Percentiles rank a stretch among this genome's conserved stretches.
These are phyloP conservation scores for Cyanidioschyzon merolae DNA, from an alignment of 23 red algal species.

Conservation along the genomic window DNA sequence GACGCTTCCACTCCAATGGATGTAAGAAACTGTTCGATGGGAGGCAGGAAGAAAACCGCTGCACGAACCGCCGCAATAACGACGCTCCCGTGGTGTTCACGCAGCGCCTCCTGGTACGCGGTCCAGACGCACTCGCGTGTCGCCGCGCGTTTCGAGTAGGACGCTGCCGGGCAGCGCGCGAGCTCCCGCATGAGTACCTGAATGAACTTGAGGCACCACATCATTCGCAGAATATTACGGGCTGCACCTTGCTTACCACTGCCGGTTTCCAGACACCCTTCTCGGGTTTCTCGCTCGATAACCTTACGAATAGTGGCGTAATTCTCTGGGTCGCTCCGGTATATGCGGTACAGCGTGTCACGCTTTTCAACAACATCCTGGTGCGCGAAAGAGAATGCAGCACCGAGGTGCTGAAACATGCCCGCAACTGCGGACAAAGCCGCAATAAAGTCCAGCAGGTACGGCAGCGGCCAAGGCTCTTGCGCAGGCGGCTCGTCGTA, in stretches of 20 bases:
- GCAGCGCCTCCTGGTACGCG: constrained; percentile 69
- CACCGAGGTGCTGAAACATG: constrained; percentile 58
- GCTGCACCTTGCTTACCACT: not conserved
- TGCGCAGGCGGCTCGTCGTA: not conserved
- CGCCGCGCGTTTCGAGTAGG: constrained; percentile 9
- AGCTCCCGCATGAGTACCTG: constrained; percentile 41
- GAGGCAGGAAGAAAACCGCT: constrained; percentile 61
- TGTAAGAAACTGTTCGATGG: constrained; percentile 54
- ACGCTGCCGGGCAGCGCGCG: constrained; percentile 9
- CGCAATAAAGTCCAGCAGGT: constrained; percentile 26
- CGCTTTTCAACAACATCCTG: constrained; percentile 55
- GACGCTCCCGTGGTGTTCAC: constrained; percentile 60
- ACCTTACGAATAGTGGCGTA: constrained; percentile 5
- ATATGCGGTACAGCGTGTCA: constrained; percentile 23
- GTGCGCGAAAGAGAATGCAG: constrained; percentile 64
- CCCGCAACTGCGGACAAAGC: constrained; percentile 44
- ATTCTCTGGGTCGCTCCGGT: not conserved
- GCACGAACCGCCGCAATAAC: constrained; percentile 56
- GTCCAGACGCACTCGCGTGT: constrained; percentile 36
- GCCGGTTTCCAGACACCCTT: not conserved
- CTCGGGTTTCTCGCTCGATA: constrained; percentile 18
- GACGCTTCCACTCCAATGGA: constrained; percentile 41
- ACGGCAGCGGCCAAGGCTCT: not conserved
- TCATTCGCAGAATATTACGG: constrained; percentile 55
- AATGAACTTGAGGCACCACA: constrained; percentile 66